Base-by-base conservation (phyloP, 2,329 filamentous ascomycete genomes). In the Botryotinia globosa region DNA sequence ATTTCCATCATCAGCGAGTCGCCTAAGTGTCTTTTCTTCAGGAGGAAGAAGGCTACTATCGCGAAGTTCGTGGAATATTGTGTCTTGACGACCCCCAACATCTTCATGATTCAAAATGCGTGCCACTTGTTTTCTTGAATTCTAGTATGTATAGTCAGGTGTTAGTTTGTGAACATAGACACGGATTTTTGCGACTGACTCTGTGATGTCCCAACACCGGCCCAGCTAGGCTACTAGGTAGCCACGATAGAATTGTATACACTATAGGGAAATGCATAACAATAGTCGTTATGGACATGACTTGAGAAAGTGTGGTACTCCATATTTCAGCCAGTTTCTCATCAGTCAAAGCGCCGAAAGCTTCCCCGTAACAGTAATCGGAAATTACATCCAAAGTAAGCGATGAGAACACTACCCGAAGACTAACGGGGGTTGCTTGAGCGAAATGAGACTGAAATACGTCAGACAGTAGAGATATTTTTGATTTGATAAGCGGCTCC, bases 1-100 rank as follows among this genome's bases (percentile, higher is more conserved):
- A 42, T 75, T 73, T 12, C 69, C 80, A 14, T 85, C 83, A 6
- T 80, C 76, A 6, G 75, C 75, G 8, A 84, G 74, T 0, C 83
- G 78, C 2, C 58, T 44, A 0, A 77, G 39, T 0, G 77, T 75
- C 73, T 83, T 84, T 51, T 83, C 83, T 10, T 76, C 37, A 0
- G 75, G 63, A 0, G 83, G 81, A 0, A 85, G 79, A 29, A 77
- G 39, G 25, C 32, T 39, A 58, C 74, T 78, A 37, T 76, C 64
- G 3, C 78, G 72, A 4, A 79, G 74, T 25, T 73, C 75, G 63
- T 79, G 74, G 67, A 79, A 79, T 64, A 79, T 76, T n/a, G 77
- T 79, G 64, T 72, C 51, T 75, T 71, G 63, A 37, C 39, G 70
- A 54, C 9, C 32, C 6, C 58, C 58, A 44, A 70, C 62, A 68